Base-by-base conservation (phyloP, 164 flowering plant genomes). In the Vitis rotundifolia region DNA sequence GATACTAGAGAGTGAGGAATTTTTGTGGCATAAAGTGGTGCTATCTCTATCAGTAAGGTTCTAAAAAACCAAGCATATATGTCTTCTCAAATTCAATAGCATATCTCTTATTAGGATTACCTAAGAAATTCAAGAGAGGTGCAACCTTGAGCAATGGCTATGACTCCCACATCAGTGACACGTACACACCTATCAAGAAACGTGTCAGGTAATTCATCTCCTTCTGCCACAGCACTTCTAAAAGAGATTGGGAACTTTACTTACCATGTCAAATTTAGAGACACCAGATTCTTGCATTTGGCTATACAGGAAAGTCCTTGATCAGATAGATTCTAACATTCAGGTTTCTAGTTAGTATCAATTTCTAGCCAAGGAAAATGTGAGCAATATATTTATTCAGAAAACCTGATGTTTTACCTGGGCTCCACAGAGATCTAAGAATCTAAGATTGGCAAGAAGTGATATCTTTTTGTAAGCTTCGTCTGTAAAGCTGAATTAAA, bases 211-310 rank as follows among this genome's bases (percentile, higher is more conserved):
- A 61, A 50, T 49, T 31, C 15, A 57, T 48, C 44, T 64, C 10
- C 28, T 61, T 60, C 56, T 16, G 3, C 19, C 51, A 14, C 47
- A 9, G 29, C 16, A 59, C 11, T 6, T 44, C 47, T 16, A 14
- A 47, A 22, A 13, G 28, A 37, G 31, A 18, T 37, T 64, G 28
- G 29, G 16, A 62, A 58, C 16, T 64, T 59, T 15, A 66, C 75
- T 68, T 80, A 94, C 98, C 98, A 94, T 52, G 97, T 94, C 84
- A 94, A 85, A 76, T 89, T 94, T 73, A 94, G 89, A 67, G 91
- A 85, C 9, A 71, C 74, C 64, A 94, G 72, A 61, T 81, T 68
- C 55, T 75, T 83, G 88, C 98, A 94, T 67, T 87, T 81, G 49
- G 97, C 89, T 78, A 94, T 86, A 78, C 78, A 80, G 26, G 78